Percentiles rank a stretch among this genome's conserved stretches.
These are phyloP conservation scores for Talaromyces atroroseus DNA, from an alignment of 2,329 filamentous ascomycete genomes.

Conservation along the genomic window DNA sequence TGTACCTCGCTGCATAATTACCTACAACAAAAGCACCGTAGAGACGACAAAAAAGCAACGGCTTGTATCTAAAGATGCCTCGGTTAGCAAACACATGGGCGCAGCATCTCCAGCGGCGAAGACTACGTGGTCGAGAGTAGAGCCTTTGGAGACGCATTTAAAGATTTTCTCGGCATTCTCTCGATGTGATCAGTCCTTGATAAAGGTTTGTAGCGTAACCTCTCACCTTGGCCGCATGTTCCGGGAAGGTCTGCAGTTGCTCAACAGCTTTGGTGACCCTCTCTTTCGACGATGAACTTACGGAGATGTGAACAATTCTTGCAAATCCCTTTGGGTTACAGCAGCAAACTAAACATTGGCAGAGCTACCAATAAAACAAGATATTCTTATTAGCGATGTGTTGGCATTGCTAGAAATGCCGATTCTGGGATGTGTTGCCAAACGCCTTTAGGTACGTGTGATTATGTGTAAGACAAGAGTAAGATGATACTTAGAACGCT, in stretches of 20 bases:
- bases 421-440: not conserved
- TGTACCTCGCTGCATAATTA: conserved; percentile 45
- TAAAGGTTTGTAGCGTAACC: conserved; percentile 48
- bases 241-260: conserved; percentile 41
- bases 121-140: conserved; percentile 50
- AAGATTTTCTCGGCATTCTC: conserved; percentile 2
- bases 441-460: too few relatives aligned
- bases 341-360: conserved; percentile 49
- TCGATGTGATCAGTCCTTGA: conserved; percentile 28
- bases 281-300: conserved; percentile 43
- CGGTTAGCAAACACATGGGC: conserved; percentile 24
- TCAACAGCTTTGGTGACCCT: conserved; percentile 37
- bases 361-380: conserved; percentile 49
- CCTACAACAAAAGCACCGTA: conserved; percentile 43
- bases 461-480: too few relatives aligned
- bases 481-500: too few relatives aligned
- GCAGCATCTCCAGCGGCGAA: conserved; percentile 52
- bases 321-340: conserved; percentile 48
- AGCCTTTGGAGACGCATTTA: conserved; percentile 4
- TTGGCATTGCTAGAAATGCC: not conserved
- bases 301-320: conserved; percentile 44
- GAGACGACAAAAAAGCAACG: conserved; percentile 28
- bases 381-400: conserved; percentile 44
- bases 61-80: conserved; percentile 22
- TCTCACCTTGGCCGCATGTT: conserved; percentile 25